Base-by-base conservation (phyloP, 106 monocot species). In the Dendrobium nobile region DNA sequence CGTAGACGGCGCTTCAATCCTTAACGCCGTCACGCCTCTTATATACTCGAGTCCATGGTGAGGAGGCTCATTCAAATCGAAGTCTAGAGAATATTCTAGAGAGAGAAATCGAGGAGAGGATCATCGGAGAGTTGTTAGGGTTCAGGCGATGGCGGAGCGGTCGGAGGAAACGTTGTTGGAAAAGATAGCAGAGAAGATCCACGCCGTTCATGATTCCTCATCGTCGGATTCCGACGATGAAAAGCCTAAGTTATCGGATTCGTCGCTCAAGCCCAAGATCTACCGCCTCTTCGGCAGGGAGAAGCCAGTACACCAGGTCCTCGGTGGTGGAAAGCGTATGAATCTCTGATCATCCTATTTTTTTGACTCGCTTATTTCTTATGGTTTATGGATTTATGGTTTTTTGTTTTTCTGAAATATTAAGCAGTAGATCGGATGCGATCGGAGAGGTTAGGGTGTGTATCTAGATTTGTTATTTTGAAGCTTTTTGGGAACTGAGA, bases 241-340 rank as follows among this genome's bases (percentile, higher is more conserved):
- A 77, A 84, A 80, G 61, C 22, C 37, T 75, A 83, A 82, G 74
- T 67, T 80, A 31, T 33, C 77, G 45, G 44, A 51, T 73, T 70
- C 79, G 31, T 77, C 83, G 22, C 58, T 84, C 7, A 89, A 87
- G 84, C 20, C 65, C 43, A 93, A 90, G 84, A 80, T 88, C 81
- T 84, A 51, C 72, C 87, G 88, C 76, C 72, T 93, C 76, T 91
- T 93, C 74, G 93, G 93, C 70, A 61, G 93, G 33, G 88, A 93
- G 82, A 77, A 78, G 81, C 88, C 93, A 40, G 88, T 93, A 28
- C 90, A 93, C 82, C 41, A 73, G n/a, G 86, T 90, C 55, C 80
- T 90, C 70, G 93, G 93, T 43, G 87, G 88, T 43, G 90, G 93
- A 37, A 91, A 91, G 58, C 83, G 86, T 86, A 86, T 20, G 76